Conservation (phyloP, 2,329 filamentous ascomycete genomes). For the Talaromyces sp. region DNA sequence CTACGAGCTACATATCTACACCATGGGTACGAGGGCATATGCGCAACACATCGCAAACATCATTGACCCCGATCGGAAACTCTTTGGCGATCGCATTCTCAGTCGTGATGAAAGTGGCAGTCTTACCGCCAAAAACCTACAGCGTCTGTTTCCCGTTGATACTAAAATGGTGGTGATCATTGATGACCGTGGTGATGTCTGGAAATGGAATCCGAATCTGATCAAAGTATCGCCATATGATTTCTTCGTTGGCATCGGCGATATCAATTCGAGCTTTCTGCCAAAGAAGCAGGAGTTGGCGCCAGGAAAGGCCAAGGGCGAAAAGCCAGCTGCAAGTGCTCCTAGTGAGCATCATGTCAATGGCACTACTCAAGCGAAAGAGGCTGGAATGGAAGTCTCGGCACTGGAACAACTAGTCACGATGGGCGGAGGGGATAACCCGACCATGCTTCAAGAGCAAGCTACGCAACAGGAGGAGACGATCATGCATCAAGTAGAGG, state of each 20-base stretch:
- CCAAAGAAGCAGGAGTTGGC: conserved; percentile 64
- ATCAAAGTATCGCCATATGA: conserved; percentile 95
- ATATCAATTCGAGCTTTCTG: conserved; percentile 97
- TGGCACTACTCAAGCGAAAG: conserved; percentile 28
- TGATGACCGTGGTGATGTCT: conserved; percentile 93
- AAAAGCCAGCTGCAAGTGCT: conserved; percentile 21
- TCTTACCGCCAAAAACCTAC: conserved; percentile 82
- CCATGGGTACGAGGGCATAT: conserved; percentile 97
- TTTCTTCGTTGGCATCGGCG: conserved; percentile 96
- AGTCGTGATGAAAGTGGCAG: conserved; percentile 96
- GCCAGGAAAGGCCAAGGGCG: conserved; percentile 33
- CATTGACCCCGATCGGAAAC: conserved; percentile 80
- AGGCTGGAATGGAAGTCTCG: conserved; percentile 42
- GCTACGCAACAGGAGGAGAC: conserved; percentile 80
- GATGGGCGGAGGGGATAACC: conserved; percentile 69
- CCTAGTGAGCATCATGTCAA: conserved; percentile 31
- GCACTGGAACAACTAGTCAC: conserved; percentile 72
- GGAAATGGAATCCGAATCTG: conserved; percentile 87
- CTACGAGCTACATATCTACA: conserved; percentile 97
- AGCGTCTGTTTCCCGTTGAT: conserved; percentile 89
- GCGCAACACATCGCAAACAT: conserved; percentile 87
- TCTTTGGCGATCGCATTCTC: conserved; percentile 92
- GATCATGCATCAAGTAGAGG: conserved; percentile 81
- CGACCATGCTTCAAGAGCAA: conserved; percentile 67
- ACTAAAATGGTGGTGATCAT: conserved; percentile 99